Conservation (phyloP, 2,329 filamentous ascomycete genomes). For the Arthrobotrys conoides region DNA sequence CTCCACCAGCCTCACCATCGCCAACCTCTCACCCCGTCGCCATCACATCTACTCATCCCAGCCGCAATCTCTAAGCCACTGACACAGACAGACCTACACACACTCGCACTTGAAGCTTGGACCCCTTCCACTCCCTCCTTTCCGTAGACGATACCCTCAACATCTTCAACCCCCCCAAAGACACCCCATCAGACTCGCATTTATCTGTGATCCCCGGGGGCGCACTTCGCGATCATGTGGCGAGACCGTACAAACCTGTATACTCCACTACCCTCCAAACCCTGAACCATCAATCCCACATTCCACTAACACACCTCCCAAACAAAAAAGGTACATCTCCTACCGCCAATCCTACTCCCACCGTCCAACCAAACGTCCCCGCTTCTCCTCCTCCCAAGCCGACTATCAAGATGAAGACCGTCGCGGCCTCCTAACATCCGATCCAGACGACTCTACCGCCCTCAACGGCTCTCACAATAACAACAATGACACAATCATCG, state of each 20-base stretch:
- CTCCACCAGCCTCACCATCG: not conserved
- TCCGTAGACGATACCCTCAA: too few relatives aligned
- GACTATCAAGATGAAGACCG: conserved; percentile 73
- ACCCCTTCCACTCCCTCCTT: too few relatives aligned
- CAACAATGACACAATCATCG: conserved; percentile 78
- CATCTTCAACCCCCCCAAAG: too few relatives aligned
- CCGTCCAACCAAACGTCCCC: conserved; percentile 87
- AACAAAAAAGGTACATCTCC: conserved; percentile 83
- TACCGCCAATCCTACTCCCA: conserved; percentile 99
- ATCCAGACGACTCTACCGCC: conserved; percentile 75
- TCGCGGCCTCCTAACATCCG: conserved; percentile 81
- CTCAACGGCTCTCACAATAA: conserved; percentile 74
- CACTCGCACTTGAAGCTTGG: not conserved
- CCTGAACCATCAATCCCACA: not conserved
- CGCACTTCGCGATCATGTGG: conserved; percentile 82
- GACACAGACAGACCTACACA: not conserved
- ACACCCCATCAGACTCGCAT: conserved; percentile 42
- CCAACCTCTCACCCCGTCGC: not conserved
- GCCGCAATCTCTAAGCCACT: not conserved
- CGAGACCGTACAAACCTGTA: conserved; percentile 99
- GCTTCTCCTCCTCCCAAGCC: conserved; percentile 71
- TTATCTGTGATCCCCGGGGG: too few relatives aligned
- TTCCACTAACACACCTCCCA: not conserved
- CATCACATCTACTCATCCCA: not conserved
- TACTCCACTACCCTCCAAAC: conserved; percentile 64